Conservation (phyloP, 805 yeast genomes). For the Pichia membranifaciens region DNA sequence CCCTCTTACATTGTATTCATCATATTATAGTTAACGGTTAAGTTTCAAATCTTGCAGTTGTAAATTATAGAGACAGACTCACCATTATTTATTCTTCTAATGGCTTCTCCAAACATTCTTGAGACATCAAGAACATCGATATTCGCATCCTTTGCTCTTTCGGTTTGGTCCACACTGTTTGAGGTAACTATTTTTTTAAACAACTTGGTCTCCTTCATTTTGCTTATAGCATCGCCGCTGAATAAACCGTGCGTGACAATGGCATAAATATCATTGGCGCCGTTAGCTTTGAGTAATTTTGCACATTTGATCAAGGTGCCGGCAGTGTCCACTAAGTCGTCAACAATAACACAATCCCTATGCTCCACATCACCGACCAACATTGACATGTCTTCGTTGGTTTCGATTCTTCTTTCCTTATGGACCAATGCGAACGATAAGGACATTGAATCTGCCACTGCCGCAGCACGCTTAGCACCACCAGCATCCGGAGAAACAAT, state of each 20-base stretch:
- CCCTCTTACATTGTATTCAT: too few relatives aligned
- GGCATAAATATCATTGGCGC: slow-evolving; percentile 82
- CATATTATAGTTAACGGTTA: too few relatives aligned
- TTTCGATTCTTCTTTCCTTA: slow-evolving; percentile 64
- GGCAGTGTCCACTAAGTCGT: slow-evolving; percentile 91
- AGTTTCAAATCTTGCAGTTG: slow-evolving; percentile 35
- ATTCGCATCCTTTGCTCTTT: slow-evolving; percentile 39
- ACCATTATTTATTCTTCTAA: slow-evolving; percentile 94
- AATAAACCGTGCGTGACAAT: slow-evolving; percentile 89
- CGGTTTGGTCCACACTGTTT: slow-evolving; percentile 82
- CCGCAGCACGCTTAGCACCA: slow-evolving; percentile 96
- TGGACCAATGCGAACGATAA: slow-evolving; percentile 92
- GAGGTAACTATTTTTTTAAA: slow-evolving; percentile 86
- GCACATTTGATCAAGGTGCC: slow-evolving; percentile 92
- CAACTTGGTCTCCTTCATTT: slow-evolving; percentile 52
- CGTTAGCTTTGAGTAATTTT: slow-evolving; percentile 83
- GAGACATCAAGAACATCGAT: slow-evolving; percentile 81
- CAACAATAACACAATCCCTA: slow-evolving; percentile 83
- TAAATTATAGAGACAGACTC: slow-evolving; percentile 92
- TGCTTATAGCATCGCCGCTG: slow-evolving; percentile 80
- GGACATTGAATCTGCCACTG: slow-evolving; percentile 84
- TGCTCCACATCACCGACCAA: slow-evolving; percentile 91
- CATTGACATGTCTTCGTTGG: slow-evolving; percentile 59
- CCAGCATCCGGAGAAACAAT: slow-evolving; percentile 98
- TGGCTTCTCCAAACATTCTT: slow-evolving; percentile 86